Conservation (phyloP, 2,329 filamentous ascomycete species). For the Simplicillium sp. region DNA sequence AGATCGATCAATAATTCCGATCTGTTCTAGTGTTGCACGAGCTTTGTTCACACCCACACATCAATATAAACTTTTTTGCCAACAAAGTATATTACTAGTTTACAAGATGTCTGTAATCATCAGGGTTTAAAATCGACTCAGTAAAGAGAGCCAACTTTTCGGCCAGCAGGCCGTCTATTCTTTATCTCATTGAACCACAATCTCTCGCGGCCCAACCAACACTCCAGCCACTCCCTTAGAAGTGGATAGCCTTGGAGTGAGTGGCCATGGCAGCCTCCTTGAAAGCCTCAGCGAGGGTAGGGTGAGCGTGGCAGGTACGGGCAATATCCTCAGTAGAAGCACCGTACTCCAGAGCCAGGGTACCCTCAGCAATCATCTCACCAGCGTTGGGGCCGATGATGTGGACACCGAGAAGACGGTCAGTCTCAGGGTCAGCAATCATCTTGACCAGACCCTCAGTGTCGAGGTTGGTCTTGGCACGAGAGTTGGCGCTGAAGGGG, state of each 20-base stretch:
- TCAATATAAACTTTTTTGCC: too few relatives aligned
- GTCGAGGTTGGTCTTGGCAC: slow-evolving; percentile 97
- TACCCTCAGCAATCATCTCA: slow-evolving; percentile 98
- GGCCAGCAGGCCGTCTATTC: background rate
- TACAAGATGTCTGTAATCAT: slow-evolving; percentile 6
- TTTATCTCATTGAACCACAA: slow-evolving; percentile 3
- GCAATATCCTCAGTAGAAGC: slow-evolving; percentile 92
- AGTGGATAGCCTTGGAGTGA: slow-evolving; percentile 92
- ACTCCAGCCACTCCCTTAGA: slow-evolving; percentile 38
- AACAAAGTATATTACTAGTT: slow-evolving; percentile 8
- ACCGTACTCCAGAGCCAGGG: slow-evolving; percentile 90
- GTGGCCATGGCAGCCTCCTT: slow-evolving; percentile 99
- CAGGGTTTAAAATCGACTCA: background rate
- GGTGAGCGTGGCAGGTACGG: slow-evolving; percentile 92
- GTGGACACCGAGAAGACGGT: slow-evolving; percentile 89
- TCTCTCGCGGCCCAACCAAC: background rate
- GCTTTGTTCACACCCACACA: slow-evolving; percentile 1
- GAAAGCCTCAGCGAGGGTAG: slow-evolving; percentile 92
- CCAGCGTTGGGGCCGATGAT: slow-evolving; percentile 94
- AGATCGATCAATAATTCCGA: too few relatives aligned
- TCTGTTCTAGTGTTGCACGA: background rate
- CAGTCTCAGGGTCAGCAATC: slow-evolving; percentile 90
- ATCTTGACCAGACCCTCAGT: slow-evolving; percentile 96
- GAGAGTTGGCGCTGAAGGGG: slow-evolving; percentile 96
- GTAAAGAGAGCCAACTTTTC: background rate